Base-by-base conservation (phyloP, 352 stramenopile species). In the Elongisporangium anandrum region DNA sequence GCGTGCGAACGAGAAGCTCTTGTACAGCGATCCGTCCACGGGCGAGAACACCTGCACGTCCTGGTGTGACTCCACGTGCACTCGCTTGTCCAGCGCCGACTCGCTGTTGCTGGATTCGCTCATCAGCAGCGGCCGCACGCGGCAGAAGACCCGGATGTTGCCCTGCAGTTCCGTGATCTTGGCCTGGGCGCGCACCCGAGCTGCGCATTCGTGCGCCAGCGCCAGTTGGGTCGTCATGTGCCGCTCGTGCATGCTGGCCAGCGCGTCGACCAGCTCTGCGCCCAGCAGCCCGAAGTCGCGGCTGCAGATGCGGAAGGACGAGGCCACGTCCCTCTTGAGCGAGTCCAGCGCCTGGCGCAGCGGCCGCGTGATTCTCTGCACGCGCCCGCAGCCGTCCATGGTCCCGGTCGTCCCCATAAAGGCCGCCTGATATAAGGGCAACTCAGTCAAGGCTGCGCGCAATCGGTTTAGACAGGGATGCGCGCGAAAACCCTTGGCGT, bases 1-100 rank as follows among this genome's bases (percentile, higher is more conserved):
- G 52, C 96, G 79, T 13, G 85, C 63, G 62, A 97, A 95, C 29
- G 91, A 89, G 55, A 93, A 97, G 53, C 81, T 73, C 61, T 95
- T 90, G 66, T 87, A 69, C 34, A 83, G 50, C n/a, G 73, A 60
- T 57, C 70, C 73, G 54, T 88, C 65, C 52, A 73, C 58, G 34
- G 69, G 67, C 38, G 70, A 77, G 56, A 69, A 69, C 47, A 79
- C 67, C 58, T 57, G 74, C 50, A 81, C 45, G n/a, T 76, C 67
- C 16, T 72, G 66, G 4, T 55, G 34, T 1, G 72, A 75, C 23
- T 65, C 63, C 34, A 75, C 72, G 22, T 69, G 55, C 19, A 75
- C 63, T n/a, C 65, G 66, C 38, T 71, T 65, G n/a, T 45, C 51
- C 60, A 60, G 19, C 57, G 61, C 2, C 38, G 50, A 29, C 69